Evolutionary conservation across 129 eudicot species (phyloP).

Genomic region (Silybum marianum): DNA sequence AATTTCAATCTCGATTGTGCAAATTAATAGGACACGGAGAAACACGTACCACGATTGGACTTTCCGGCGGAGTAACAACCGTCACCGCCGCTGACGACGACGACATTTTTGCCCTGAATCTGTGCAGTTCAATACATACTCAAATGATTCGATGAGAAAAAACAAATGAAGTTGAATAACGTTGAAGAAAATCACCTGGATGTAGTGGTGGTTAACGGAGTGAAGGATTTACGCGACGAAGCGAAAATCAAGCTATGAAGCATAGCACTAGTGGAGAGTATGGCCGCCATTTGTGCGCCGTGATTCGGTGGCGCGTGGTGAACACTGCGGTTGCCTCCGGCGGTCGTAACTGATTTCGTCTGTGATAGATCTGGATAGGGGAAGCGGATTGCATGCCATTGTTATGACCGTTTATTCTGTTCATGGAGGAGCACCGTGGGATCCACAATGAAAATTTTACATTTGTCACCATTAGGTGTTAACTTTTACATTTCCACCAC

Average conservation of each 20-base stretch:
- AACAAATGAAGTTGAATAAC: background rate
- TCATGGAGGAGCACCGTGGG: background rate
- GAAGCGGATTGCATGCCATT: constrained; percentile 17
- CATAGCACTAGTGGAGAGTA: constrained; percentile 5
- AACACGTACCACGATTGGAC: constrained; percentile 55
- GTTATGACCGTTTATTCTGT: constrained; percentile 33
- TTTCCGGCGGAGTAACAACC: constrained; percentile 37
- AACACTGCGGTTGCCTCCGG: constrained; percentile 5
- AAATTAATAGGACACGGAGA: background rate
- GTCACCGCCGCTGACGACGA: constrained; percentile 29
- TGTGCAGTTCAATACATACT: background rate
- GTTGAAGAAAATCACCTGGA: constrained; percentile 23
- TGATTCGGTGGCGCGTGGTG: constrained; percentile 18
- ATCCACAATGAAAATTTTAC: background rate
- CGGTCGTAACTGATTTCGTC: background rate
- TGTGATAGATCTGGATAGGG: constrained; percentile 30
- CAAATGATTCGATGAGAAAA: background rate
- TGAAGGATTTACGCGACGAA: constrained; percentile 20
- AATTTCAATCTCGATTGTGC: background rate
- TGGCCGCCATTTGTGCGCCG: constrained; percentile 18
- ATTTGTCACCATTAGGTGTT: background rate
- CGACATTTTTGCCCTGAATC: constrained; percentile 49
- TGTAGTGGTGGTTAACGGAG: constrained; percentile 14
- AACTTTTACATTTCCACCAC: background rate
- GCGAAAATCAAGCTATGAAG: constrained; percentile 15